Conservation (phyloP, 83 land plant genomes). For the Isoetes engelmannii region DNA sequence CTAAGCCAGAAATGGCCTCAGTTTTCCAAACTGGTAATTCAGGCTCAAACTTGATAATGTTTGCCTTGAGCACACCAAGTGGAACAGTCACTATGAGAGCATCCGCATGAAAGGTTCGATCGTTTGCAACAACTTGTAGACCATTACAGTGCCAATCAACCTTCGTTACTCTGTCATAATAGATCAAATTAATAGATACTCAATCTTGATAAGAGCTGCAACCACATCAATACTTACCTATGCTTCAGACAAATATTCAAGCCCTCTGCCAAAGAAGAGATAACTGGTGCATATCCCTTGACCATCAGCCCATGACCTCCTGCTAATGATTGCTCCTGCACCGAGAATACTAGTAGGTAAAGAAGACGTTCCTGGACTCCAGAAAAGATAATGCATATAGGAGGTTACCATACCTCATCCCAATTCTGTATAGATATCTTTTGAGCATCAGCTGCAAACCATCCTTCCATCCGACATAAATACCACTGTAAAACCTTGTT, state of each 20-base stretch:
- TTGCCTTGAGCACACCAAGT: constrained; percentile 23
- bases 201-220: not conserved
- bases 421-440: constrained; percentile 66
- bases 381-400: constrained; percentile 1
- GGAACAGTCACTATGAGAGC: constrained; percentile 17
- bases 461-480: constrained; percentile 85
- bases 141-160: not conserved
- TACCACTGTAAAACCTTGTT: constrained; percentile 80
- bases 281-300: constrained; percentile 67
- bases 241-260: constrained; percentile 63
- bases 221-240: constrained; percentile 32
- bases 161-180: constrained; percentile 14
- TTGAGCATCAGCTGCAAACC: constrained; percentile 89
- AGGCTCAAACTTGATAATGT: constrained; percentile 25
- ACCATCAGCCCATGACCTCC: constrained; percentile 91
- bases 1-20: constrained; percentile 13
- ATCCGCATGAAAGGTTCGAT: constrained; percentile 16
- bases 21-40: constrained; percentile 19
- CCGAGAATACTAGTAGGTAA: not conserved
- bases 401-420: constrained; percentile 53
- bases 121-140: constrained; percentile 10
- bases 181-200: not conserved
- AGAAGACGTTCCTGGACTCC: not conserved
- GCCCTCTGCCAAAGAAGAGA: constrained; percentile 60
- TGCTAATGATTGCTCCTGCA: constrained; percentile 68